A percentile compares a stretch with the other conserved stretches of the same genome.
These are phyloP conservation scores for Thraustochytrium sp. DNA, from an alignment of 352 stramenopile species.

Conservation along the genomic window DNA sequence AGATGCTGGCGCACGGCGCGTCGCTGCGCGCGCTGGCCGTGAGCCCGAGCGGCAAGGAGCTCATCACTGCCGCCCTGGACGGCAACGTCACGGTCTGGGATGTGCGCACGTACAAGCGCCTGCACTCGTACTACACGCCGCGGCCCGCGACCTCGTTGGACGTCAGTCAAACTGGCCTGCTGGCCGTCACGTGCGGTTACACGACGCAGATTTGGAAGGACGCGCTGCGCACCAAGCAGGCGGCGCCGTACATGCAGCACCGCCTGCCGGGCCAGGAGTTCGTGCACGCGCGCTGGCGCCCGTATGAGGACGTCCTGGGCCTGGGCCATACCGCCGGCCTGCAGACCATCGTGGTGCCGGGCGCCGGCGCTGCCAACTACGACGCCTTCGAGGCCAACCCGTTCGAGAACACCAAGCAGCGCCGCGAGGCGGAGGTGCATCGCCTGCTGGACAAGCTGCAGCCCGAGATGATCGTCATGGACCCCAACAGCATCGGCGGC, in stretches of 20 bases:
- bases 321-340: conserved; percentile 77
- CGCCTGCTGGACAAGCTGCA: conserved; percentile 94
- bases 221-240: conserved; percentile 65
- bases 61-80: conserved; percentile 90
- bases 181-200: conserved; percentile 84
- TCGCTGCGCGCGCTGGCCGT: conserved; percentile 85
- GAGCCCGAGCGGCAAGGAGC: conserved; percentile 84
- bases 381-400: conserved; percentile 97
- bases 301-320: conserved; percentile 94
- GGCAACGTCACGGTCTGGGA: conserved; percentile 94
- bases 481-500: conserved; percentile 82
- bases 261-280: conserved; percentile 57
- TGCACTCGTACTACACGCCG: conserved; percentile 85
- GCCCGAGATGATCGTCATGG: conserved; percentile 95
- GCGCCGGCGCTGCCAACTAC: conserved; percentile 93
- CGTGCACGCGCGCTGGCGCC: conserved; percentile 71
- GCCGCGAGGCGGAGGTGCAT: conserved; percentile 89
- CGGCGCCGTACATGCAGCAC: conserved; percentile 82
- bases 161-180: conserved; percentile 88
- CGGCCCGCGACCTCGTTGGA: conserved; percentile 78
- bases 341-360: conserved; percentile 84
- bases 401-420: conserved; percentile 90
- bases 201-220: conserved; percentile 73
- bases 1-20: conserved; percentile 93
- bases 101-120: conserved; percentile 84